Evolutionary conservation across 2,329 filamentous ascomycete genomes (phyloP).

Genomic region (Lasiodiplodia sp.): DNA sequence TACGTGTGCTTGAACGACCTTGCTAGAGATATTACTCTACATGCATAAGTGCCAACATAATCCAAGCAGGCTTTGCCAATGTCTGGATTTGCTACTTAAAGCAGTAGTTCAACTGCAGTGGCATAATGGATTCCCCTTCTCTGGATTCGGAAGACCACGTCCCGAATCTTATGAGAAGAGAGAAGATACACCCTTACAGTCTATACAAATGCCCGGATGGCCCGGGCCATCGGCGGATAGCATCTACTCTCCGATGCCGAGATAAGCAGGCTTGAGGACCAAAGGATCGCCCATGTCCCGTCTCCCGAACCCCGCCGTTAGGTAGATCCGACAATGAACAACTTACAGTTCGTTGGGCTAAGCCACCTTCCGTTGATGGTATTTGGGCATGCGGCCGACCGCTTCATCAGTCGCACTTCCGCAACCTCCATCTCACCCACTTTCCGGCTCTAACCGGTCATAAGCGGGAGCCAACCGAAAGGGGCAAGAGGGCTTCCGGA

Average conservation of each 20-base stretch:
- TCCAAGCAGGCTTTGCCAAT: too few species aligned
- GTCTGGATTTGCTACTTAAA: too few species aligned
- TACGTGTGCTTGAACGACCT: too few species aligned
- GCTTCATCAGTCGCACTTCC: too few species aligned
- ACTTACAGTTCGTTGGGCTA: neutral
- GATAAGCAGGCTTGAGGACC: neutral
- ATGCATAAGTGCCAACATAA: too few species aligned
- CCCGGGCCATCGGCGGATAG: neutral
- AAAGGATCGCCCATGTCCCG: neutral
- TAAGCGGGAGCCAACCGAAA: conserved; percentile 15
- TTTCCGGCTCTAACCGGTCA: neutral
- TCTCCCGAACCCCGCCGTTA: neutral
- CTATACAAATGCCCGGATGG: neutral
- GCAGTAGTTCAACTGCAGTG: too few species aligned
- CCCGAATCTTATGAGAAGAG: neutral
- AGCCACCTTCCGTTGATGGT: neutral
- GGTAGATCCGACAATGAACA: neutral
- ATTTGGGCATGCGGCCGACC: conserved; percentile 1
- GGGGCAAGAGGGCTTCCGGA: conserved; percentile 11
- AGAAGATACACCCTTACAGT: neutral
- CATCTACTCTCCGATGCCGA: neutral
- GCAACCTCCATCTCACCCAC: neutral
- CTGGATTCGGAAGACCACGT: neutral
- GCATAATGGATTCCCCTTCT: too few species aligned
- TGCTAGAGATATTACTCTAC: too few species aligned